Conservation (phyloP, 257 asterid species). For the Echium plantagineum region DNA sequence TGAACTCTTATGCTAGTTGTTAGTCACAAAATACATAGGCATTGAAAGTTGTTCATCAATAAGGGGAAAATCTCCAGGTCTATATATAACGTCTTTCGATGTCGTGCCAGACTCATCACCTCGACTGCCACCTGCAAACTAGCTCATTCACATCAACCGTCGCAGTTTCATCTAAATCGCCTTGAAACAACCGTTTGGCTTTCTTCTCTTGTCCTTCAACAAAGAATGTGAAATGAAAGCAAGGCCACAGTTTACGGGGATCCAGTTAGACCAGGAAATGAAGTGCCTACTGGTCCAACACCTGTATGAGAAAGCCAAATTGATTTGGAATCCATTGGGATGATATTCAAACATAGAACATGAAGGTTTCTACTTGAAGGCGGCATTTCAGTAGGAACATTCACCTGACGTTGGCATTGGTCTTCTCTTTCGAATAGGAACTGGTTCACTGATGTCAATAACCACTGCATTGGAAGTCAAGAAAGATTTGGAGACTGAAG, state of each 20-base stretch:
- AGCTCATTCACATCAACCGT: no score
- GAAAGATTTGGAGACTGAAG: conserved; percentile 62
- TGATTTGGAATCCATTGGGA: background rate
- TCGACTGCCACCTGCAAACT: no score
- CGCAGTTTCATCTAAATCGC: no score
- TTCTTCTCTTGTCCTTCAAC: no score
- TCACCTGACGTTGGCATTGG: conserved; percentile 55
- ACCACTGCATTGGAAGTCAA: conserved; percentile 72
- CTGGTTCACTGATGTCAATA: conserved; percentile 48
- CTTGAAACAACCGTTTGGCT: no score
- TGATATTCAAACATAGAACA: background rate
- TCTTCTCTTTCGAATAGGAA: conserved; percentile 17
- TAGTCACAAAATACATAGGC: no score
- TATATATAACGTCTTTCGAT: no score
- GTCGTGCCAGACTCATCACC: no score
- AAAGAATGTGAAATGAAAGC: no score
- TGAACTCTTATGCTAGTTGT: no score
- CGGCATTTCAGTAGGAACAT: background rate
- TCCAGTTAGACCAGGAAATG: conserved; percentile 1
- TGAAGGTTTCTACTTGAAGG: background rate
- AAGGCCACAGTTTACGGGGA: background rate
- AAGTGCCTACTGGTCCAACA: conserved; percentile 31
- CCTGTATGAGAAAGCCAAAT: conserved; percentile 23
- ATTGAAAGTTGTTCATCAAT: no score
- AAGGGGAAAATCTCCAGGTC: no score